Evolutionary conservation across 371 early-diverging fungal species (phyloP), one percentile per base, ranked within the genome.

Genomic region (Conidiobolus incongruus): DNA sequence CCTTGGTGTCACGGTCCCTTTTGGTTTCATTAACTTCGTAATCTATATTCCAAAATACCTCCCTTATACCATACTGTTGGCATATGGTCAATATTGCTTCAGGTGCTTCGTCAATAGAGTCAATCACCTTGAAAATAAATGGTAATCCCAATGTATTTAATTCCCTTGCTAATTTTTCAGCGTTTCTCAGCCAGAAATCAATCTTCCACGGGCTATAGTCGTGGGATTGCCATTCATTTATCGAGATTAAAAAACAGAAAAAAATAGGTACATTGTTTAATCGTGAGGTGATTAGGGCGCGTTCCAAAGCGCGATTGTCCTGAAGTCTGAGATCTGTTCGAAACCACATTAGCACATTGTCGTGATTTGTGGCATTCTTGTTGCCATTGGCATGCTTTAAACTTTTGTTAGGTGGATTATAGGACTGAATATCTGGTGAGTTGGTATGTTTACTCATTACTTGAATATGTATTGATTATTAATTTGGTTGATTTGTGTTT

Each of bases 141-240:
- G 73, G 72, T 16, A 78, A 68, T 3, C 51, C 48, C 7, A 63
- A 45, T 22, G 48, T 29, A 6, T 45, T 52, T 1, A 78, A 50
- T 1, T 20, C 22, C 13, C 40, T 17, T n/a, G 50, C 45, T 32
- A 78, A 50, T 1, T 16, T 19, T 4, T 36, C 40, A 2, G 74
- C 40, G 35, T 55, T 65, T 3, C 67, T 51, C 44, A 75, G 50
- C 45, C 58, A 46, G 49, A 72, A 70, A 46, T 71, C 66, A n/a
- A 69, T 60, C 40, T 61, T 58, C 35, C 62, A 48, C 0, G 69
- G 56, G 0, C 68, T 62, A 19, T 57, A 52, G 44, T 68, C 65
- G 37, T 78, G 79, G 10, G 43, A 35, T 29, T 22, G 23, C 65
- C 65, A 72, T 43, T 74, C 71, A 16, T 44, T 46, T 12, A 61